Base-by-base conservation (phyloP, 2,329 filamentous ascomycete species). In the Pestalotiopsis sp. region DNA sequence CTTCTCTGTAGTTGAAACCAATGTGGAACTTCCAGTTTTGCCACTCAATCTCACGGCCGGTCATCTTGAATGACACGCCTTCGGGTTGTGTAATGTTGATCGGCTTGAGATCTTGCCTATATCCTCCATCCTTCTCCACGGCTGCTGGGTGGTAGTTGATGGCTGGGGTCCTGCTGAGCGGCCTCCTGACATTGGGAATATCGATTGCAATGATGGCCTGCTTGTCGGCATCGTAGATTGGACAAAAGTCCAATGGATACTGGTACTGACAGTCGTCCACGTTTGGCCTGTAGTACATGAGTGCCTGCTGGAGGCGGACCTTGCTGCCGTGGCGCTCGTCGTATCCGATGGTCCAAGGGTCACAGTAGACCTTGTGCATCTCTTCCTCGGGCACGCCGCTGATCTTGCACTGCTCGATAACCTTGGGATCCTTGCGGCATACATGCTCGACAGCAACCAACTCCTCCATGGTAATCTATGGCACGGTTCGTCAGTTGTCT, bases 321-420 rank as follows among this genome's bases (percentile, higher is more conserved):
- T 84, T 84, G 77, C 82, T 95, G 70, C 94, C 94, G 74, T 94
- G 96, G 58, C 94, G 91, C 81, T 97, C 93, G 74, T 98, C 94
- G 77, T 94, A 97, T 62, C 94, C 94, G 79, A 98, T 97, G 0
- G 94, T 97, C 94, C 94, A 98, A 11, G 93, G 94, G 77, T 98
- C 94, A 79, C 94, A 97, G 83, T 97, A 97, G 61, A 98, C 93
- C 81, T 97, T 97, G 84, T 96, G 84, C 94, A 98, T 97, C 69
- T 97, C 92, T 72, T 92, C 86, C 67, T 85, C 86, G 13, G 93
- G 88, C 69, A 98, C 93, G 1, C 94, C 94, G 68, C 94, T 87
- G 68, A 97, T 87, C 6, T 87, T 88, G 75, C 94, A 98, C 79
- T 97, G 94, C 80, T 97, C 93, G 72, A 97, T 96, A 69, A 97